phyloP scores from a whole-genome alignment of 192 early-diverging fungal species.

The Phlyctochytrium arcticum region DNA sequence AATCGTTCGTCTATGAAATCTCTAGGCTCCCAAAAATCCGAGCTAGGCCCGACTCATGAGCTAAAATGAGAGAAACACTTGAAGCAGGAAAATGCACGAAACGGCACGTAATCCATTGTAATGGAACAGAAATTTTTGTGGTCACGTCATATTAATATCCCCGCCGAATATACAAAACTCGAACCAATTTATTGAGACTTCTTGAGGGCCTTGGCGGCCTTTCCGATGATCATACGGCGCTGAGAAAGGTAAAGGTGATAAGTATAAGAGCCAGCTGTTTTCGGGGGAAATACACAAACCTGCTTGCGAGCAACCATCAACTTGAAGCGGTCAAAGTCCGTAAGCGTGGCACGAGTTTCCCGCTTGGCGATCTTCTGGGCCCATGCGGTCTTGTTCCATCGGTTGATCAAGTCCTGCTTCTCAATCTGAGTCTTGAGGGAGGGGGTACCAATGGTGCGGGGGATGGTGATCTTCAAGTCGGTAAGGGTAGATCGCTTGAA shows the following conservation, averaged over 20 bases:
- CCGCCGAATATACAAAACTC: neutral
- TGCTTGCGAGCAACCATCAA: conserved; percentile 89
- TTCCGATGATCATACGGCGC: conserved; percentile 35
- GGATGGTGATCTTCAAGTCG: conserved; percentile 77
- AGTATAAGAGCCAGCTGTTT: neutral
- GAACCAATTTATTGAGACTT: conserved; percentile 19
- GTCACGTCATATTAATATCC: no score
- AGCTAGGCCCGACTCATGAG: no score
- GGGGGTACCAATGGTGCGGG: conserved; percentile 73
- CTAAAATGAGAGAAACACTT: no score
- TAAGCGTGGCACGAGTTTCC: conserved; percentile 66
- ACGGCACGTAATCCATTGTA: no score
- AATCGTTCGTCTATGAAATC: no score
- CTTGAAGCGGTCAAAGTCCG: conserved; percentile 99
- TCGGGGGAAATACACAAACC: conserved; percentile 39
- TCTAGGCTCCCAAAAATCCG: no score
- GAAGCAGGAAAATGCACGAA: no score
- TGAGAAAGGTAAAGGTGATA: neutral
- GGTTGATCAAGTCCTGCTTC: conserved; percentile 74
- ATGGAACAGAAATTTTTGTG: no score
- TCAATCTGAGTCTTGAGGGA: conserved; percentile 77
- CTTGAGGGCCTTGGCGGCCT: conserved; percentile 40
- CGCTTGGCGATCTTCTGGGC: conserved; percentile 93
- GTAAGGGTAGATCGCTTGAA: conserved; percentile 93
- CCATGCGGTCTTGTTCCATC: conserved; percentile 89